phyloP scores from a whole-genome alignment of 2,329 filamentous ascomycete genomes.

The Phyllachora maydis region DNA sequence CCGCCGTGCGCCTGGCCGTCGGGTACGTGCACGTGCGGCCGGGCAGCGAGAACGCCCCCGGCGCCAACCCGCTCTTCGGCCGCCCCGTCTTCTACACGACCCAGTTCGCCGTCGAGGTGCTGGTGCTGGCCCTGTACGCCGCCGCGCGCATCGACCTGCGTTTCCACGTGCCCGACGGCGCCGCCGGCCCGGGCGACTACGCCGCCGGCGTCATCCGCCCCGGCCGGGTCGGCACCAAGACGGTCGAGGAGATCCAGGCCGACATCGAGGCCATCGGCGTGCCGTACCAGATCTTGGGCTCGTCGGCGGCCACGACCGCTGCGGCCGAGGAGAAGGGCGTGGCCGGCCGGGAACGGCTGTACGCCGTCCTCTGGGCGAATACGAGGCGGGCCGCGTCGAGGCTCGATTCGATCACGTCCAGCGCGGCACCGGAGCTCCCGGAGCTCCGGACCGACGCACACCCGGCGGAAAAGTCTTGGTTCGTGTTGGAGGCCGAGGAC shows the following conservation, averaged over 20 bases:
- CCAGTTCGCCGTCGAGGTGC: slow-evolving; percentile 12
- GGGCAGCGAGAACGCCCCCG: slow-evolving; percentile 14
- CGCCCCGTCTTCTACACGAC: slow-evolving; percentile 15
- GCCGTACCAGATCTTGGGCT: slow-evolving; percentile 3
- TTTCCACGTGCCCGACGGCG: slow-evolving; percentile 12
- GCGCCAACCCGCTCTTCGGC: slow-evolving; percentile 25
- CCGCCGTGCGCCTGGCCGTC: slow-evolving; percentile 7
- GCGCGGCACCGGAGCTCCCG: too few species aligned
- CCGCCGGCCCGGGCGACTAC: slow-evolving; percentile 6
- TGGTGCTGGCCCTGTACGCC: slow-evolving; percentile 9
- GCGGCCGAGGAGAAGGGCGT: slow-evolving; percentile 1
- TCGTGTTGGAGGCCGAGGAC: too few species aligned
- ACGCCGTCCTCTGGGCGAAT: slow-evolving; percentile 1
- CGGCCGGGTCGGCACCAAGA: not conserved
- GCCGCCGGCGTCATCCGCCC: not conserved
- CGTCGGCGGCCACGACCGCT: slow-evolving; percentile 1
- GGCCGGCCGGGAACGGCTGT: slow-evolving; percentile 4
- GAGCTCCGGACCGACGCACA: too few species aligned
- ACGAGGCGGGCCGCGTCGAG: too few species aligned
- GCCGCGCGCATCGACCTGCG: slow-evolving; percentile 9
- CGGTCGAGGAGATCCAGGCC: not conserved
- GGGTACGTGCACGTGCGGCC: slow-evolving; percentile 8
- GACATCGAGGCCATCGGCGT: slow-evolving; percentile 1
- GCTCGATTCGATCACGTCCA: too few species aligned
- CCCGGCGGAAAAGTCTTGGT: too few species aligned